Evolutionary conservation across 2,329 filamentous ascomycete genomes (phyloP), one percentile per base, ranked within the genome.

Genomic region (Penicillium rolfsii): DNA sequence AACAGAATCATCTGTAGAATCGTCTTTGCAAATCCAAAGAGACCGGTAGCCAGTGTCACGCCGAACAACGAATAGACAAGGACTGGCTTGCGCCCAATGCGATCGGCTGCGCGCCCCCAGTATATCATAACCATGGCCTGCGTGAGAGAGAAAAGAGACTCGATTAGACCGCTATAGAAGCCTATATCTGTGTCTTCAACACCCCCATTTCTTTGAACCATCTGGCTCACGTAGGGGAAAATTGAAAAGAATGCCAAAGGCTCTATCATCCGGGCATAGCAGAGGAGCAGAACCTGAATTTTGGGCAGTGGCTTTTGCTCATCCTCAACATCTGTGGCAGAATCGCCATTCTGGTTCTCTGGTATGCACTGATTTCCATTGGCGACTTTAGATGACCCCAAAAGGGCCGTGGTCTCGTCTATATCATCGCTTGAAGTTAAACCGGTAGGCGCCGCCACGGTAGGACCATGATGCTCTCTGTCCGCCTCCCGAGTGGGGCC

Each of bases 181-280:
- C 91, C 91, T 3, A 92, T 86, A 73, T 92, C 88, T n/a, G 83
- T 77, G 48, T 85, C 79, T 1, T 81, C 74, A 2, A 94, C 76
- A 11, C 81, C 70, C 9, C 89, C 90, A 60, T 87, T 89, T 59
- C 84, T 81, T 74, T 85, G 80, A 40, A 91, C 87, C 91, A 94
- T 94, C 71, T 89, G 81, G 70, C 88, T 91, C 75, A 95, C 85
- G 76, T 90, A 94, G 0, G 91, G 89, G 69, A 94, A 90, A 73
- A 94, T 91, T 72, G 83, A 87, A 79, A 93, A 94, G 79, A 91
- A 94, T n/a, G 90, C 89, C 43, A 93, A 83, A 0, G 91, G 90
- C 70, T 94, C 91, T 48, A 91, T 81, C 28, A 91, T 72, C 5
- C 90, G 86, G 1, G 88, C 87, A 72, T 87, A 90, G 79, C 91